Evolutionary conservation across 169 alveolate species (phyloP).

Genomic region (Miamiensis avidus): DNA sequence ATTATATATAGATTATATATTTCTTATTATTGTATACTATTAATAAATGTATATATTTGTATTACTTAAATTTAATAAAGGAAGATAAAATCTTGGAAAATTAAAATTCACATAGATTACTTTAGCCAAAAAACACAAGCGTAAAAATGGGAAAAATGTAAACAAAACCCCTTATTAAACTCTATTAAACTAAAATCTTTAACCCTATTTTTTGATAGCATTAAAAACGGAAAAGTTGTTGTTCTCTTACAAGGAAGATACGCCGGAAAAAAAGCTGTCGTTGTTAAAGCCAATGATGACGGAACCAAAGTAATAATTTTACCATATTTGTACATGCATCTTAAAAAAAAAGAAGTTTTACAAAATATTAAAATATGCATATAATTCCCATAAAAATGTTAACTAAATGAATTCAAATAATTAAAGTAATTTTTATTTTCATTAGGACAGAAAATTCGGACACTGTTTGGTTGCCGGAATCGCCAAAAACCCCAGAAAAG

Average conservation of each 20-base stretch:
- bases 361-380: neutral
- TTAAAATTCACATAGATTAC: no score
- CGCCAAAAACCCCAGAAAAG: constrained; percentile 95
- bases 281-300: constrained; percentile 94
- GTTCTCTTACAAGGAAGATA: constrained; percentile 96
- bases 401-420: no score
- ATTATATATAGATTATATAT: no score
- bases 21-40: no score
- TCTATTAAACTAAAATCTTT: neutral
- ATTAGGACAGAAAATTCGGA: constrained; percentile 92
- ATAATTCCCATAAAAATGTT: neutral
- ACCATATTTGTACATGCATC: neutral
- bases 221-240: constrained; percentile 98
- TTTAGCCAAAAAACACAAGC: no score
- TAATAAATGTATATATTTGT: no score
- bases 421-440: no score
- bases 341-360: no score
- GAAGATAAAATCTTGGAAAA: no score
- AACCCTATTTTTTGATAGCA: constrained; percentile 31
- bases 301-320: constrained; percentile 81
- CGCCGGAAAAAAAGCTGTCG: constrained; percentile 99
- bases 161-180: no score
- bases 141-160: no score
- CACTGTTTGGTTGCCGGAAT: constrained; percentile 97
- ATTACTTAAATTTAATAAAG: no score